Conservation (phyloP, 2,329 filamentous ascomycete species). For the Paramyrothecium roridum region DNA sequence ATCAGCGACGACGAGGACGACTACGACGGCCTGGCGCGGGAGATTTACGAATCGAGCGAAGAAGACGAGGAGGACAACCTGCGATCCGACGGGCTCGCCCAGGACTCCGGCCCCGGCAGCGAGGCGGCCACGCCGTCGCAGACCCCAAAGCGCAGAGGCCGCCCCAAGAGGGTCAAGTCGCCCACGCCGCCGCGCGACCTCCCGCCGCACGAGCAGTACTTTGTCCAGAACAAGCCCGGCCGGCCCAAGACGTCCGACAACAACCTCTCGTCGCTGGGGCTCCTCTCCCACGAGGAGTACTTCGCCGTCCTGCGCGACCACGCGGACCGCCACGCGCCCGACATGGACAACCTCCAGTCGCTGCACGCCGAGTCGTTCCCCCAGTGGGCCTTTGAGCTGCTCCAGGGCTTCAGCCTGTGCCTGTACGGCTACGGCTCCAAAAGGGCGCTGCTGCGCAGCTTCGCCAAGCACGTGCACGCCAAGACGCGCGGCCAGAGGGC, state of each 20-base stretch:
- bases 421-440: conserved; percentile 94
- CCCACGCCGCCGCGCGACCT: conserved; percentile 79
- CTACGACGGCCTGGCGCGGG: conserved; percentile 63
- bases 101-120: conserved; percentile 15
- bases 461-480: conserved; percentile 65
- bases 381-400: conserved; percentile 90
- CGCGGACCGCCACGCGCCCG: conserved; percentile 65
- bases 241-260: conserved; percentile 83
- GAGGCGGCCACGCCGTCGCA: conserved; percentile 44
- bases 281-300: conserved; percentile 91
- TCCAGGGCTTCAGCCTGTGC: conserved; percentile 83
- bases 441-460: conserved; percentile 67
- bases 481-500: conserved; percentile 26
- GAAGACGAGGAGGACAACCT: conserved; percentile 28
- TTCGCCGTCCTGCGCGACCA: conserved; percentile 63
- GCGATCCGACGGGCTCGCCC: conserved; percentile 11
- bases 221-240: conserved; percentile 85
- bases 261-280: conserved; percentile 67
- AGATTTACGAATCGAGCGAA: conserved; percentile 62
- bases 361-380: conserved; percentile 79
- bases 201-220: conserved; percentile 87
- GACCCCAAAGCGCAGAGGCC: conserved; percentile 22
- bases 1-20: conserved; percentile 73
- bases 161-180: conserved; percentile 45
- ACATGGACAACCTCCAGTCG: conserved; percentile 68